A percentile compares a stretch with the other conserved stretches of the same genome.
Conservation (phyloP, 2,329 filamentous ascomycete genomes). For the Penicillium brevicompactum region DNA sequence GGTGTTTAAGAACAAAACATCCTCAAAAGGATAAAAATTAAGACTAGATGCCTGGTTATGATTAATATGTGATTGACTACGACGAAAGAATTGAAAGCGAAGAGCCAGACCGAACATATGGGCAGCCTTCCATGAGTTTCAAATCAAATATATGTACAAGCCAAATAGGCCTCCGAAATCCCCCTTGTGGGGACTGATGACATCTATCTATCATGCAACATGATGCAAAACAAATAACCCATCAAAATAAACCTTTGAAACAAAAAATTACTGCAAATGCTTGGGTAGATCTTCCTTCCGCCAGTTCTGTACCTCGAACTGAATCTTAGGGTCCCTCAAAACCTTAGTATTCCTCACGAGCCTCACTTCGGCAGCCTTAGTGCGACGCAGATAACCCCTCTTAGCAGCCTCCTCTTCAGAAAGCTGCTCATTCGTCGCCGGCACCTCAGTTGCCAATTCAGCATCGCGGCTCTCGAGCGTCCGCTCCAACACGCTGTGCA, state of each 20-base stretch:
- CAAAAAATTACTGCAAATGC: slow-evolving; percentile 18
- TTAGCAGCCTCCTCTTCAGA: slow-evolving; percentile 53
- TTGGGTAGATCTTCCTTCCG: slow-evolving; percentile 29
- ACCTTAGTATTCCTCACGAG: slow-evolving; percentile 74
- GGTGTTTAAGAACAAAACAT: slow-evolving; percentile 48
- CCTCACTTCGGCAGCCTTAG: slow-evolving; percentile 85
- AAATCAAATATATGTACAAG: slow-evolving; percentile 14
- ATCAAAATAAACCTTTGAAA: no score
- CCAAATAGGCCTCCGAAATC: not conserved
- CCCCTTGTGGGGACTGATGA: not conserved
- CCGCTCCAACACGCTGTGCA: slow-evolving; percentile 79
- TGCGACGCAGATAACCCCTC: slow-evolving; percentile 67
- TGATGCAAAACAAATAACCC: not conserved
- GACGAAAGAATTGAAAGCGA: not conserved
- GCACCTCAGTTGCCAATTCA: slow-evolving; percentile 54
- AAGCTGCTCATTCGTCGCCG: slow-evolving; percentile 30
- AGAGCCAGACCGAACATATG: not conserved
- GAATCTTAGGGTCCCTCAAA: slow-evolving; percentile 65
- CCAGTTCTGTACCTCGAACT: slow-evolving; percentile 60
- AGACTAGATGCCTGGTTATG: not conserved
- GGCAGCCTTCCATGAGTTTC: not conserved
- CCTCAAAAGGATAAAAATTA: not conserved
- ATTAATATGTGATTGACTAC: not conserved
- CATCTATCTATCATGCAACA: slow-evolving; percentile 1
- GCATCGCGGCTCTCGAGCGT: slow-evolving; percentile 67